Evolutionary conservation across 257 asterid genomes (phyloP), one percentile per base, ranked within the genome.

Genomic region (Solanum dulcamara): DNA sequence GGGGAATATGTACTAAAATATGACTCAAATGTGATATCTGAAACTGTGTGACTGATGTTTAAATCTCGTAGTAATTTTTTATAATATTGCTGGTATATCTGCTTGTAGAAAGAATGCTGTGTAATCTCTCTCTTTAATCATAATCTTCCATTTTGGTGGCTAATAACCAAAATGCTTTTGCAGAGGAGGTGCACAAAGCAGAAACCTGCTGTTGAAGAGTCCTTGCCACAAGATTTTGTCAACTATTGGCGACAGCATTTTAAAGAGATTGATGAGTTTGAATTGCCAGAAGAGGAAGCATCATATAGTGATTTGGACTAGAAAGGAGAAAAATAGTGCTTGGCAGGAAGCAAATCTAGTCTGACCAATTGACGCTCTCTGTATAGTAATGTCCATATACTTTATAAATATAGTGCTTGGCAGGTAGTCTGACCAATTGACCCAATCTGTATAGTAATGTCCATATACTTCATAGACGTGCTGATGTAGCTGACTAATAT

Each of bases 211-310:
- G 55, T 26, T 44, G 90, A 85, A 64, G 66, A 40, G 71, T 17
- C 84, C 67, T 80, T 89, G 89, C 93, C 96, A 37, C 77, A 26
- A 71, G 97, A 94, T 51, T 92, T 88, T 88, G 84, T 93, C 50
- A 86, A 88, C 84, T 88, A 92, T 87, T 93, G 91, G 90, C 92
- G 72, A 72, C 94, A 93, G 60, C 93, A 95, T 89, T 95, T 84
- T 88, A 89, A 92, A 67, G 98, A 93, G 85, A 83, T 95, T 86
- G 98, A 95, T 91, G 94, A 90, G 13, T 91, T 91, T 89, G 96
- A 94, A 85, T 89, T 95, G 75, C 88, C 81, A 35, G 98, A 83
- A 86, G 98, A 95, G 92, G 98, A 95, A 83, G 91, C 81, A 40
- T 89, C 92, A 18, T 59, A 48, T 66, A 85, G 86, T 57, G 94